Evolutionary conservation across 108 stramenopile genomes (phyloP).

Genomic region (Nitzschia sp.): DNA sequence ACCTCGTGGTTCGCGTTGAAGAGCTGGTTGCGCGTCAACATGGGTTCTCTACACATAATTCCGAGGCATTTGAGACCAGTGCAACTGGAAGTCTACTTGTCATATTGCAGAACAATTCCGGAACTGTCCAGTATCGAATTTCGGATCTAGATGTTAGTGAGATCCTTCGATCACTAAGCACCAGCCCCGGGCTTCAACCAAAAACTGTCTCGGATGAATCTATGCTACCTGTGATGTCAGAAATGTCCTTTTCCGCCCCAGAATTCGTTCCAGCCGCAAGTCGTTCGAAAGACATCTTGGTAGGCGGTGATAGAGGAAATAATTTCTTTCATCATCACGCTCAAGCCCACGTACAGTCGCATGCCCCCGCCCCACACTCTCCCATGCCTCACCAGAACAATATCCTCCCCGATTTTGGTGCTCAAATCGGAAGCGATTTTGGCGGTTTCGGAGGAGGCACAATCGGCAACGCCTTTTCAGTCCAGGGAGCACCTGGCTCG

Average conservation of each 20-base stretch:
- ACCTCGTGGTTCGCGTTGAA: slow-evolving; percentile 49
- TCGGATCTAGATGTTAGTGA: slow-evolving; percentile 39
- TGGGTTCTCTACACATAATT: slow-evolving; percentile 31
- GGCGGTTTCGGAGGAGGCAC: not conserved
- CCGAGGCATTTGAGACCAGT: slow-evolving; percentile 18
- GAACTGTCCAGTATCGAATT: slow-evolving; percentile 34
- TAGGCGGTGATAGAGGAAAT: not conserved
- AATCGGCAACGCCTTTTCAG: slow-evolving; percentile 5
- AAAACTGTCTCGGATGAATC: not conserved
- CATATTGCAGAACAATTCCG: slow-evolving; percentile 65
- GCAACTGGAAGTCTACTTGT: slow-evolving; percentile 60
- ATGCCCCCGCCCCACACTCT: slow-evolving; percentile 21
- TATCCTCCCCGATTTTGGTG: slow-evolving; percentile 31
- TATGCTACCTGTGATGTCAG: slow-evolving; percentile 7
- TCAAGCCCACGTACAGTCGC: not conserved
- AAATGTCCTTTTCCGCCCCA: slow-evolving; percentile 16
- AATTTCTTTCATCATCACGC: slow-evolving; percentile 1
- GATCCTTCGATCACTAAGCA: slow-evolving; percentile 44
- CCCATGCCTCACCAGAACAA: slow-evolving; percentile 43
- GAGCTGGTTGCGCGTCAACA: slow-evolving; percentile 59
- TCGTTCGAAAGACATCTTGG: not conserved
- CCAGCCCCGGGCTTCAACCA: slow-evolving; percentile 21
- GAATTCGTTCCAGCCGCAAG: slow-evolving; percentile 6
- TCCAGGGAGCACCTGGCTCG: not conserved
- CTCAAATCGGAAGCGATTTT: slow-evolving; percentile 33